These are phyloP conservation scores for Inonotus hispidus DNA, from an alignment of 1,284 basidiomycete genomes.

Conservation along the genomic window DNA sequence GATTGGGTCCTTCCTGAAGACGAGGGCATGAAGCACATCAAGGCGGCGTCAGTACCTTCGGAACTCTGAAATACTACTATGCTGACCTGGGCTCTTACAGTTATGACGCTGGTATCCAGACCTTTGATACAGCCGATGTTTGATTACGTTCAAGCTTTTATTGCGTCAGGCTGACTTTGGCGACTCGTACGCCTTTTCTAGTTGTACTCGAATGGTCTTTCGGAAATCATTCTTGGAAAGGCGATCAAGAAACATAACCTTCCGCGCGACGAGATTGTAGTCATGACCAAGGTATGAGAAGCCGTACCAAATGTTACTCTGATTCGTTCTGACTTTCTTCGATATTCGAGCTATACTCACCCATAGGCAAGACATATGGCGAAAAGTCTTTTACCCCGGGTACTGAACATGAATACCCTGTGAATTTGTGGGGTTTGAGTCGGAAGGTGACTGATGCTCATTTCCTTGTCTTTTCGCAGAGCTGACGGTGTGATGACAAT, in stretches of 20 bases:
- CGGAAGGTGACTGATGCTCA: slow-evolving; percentile 29
- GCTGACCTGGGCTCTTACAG: slow-evolving; percentile 9
- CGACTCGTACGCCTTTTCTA: slow-evolving; percentile 24
- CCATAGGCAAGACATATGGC: background rate
- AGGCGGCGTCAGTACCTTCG: slow-evolving; percentile 24
- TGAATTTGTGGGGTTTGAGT: slow-evolving; percentile 35
- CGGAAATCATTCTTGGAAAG: slow-evolving; percentile 72
- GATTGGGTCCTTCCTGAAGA: slow-evolving; percentile 34
- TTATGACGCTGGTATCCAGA: slow-evolving; percentile 36
- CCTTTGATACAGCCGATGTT: slow-evolving; percentile 41
- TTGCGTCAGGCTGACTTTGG: no score
- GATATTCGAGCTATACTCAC: background rate
- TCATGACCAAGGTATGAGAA: slow-evolving; percentile 62
- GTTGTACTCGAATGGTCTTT: slow-evolving; percentile 63
- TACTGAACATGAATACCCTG: slow-evolving; percentile 26
- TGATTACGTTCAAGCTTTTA: no score
- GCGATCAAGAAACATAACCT: slow-evolving; percentile 70
- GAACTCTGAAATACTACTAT: background rate
- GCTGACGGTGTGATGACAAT: background rate
- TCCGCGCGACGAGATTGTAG: slow-evolving; percentile 70
- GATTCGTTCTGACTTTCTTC: no score
- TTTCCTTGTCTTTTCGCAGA: background rate
- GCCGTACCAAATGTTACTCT: background rate
- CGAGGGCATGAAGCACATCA: slow-evolving; percentile 30
- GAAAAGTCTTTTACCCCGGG: background rate